Conservation (phyloP, 768 basidiomycete species). For the Dentipellis sp. region DNA sequence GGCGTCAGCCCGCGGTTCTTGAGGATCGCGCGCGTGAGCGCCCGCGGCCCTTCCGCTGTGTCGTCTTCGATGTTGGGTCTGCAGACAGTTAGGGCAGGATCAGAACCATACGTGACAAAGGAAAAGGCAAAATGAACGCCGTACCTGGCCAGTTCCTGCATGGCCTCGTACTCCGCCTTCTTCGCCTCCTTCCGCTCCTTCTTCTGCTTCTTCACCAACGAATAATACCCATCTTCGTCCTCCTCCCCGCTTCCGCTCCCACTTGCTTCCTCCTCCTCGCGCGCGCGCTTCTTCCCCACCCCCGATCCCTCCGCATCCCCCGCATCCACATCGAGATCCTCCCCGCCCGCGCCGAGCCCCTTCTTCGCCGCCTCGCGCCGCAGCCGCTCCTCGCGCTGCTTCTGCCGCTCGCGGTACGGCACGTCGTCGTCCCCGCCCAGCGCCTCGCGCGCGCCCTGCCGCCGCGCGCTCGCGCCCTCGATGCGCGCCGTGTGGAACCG, state of each 20-base stretch:
- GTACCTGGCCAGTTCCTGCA: constrained; percentile 46
- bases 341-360: constrained; percentile 45
- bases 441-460: constrained; percentile 65
- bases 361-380: constrained; percentile 44
- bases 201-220: constrained; percentile 70
- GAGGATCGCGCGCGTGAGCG: constrained; percentile 83
- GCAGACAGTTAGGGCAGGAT: constrained; percentile 3
- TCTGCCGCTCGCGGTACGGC: constrained; percentile 73
- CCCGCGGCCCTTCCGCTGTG: constrained; percentile 64
- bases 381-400: constrained; percentile 46
- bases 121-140: constrained; percentile 16
- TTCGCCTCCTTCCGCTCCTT: constrained; percentile 70
- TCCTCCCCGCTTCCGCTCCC: constrained; percentile 28
- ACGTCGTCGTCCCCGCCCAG: constrained; percentile 92
- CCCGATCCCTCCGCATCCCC: constrained; percentile 34
- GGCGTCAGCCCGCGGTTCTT: constrained; percentile 94
- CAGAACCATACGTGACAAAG: background rate
- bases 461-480: constrained; percentile 66
- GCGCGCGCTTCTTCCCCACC: constrained; percentile 17
- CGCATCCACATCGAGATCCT: constrained; percentile 48
- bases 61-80: constrained; percentile 30
- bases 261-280: constrained; percentile 28
- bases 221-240: constrained; percentile 74
- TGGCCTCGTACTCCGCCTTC: constrained; percentile 72
- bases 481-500: constrained; percentile 94